phyloP scores from a whole-genome alignment of 371 early-diverging fungal genomes.

The Lichtheimia hyalospora region DNA sequence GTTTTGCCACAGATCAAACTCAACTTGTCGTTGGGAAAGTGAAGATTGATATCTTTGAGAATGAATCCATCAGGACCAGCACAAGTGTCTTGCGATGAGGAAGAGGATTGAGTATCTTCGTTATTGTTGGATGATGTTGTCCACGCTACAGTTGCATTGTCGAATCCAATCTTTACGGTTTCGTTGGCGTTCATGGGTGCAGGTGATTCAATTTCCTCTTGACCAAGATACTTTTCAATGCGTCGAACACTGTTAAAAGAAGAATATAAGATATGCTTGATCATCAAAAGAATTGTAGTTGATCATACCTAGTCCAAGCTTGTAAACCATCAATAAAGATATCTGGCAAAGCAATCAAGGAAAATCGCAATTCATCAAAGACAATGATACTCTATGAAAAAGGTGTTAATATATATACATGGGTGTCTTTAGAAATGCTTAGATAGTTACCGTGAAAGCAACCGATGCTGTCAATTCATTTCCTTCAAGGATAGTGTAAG shows the following conservation, averaged over 20 bases:
- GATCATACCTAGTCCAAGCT: slow-evolving; percentile 33
- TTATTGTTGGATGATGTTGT: slow-evolving; percentile 19
- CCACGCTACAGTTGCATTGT: slow-evolving; percentile 48
- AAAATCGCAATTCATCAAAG: slow-evolving; percentile 55
- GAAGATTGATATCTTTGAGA: slow-evolving; percentile 43
- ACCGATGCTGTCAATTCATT: slow-evolving; percentile 59
- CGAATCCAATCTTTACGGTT: slow-evolving; percentile 46
- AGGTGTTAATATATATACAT: background rate
- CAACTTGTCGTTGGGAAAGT: slow-evolving; percentile 60
- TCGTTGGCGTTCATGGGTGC: slow-evolving; percentile 33
- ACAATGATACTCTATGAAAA: slow-evolving; percentile 37
- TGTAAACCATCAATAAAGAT: slow-evolving; percentile 47
- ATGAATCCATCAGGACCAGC: slow-evolving; percentile 37
- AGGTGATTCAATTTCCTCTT: slow-evolving; percentile 64
- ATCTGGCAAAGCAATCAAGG: slow-evolving; percentile 60
- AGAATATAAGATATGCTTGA: background rate
- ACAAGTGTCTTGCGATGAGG: slow-evolving; percentile 5
- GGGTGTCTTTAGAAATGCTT: background rate
- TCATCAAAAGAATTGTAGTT: background rate
- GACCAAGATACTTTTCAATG: slow-evolving; percentile 72
- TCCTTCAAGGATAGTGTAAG: slow-evolving; percentile 59
- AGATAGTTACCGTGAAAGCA: slow-evolving; percentile 55
- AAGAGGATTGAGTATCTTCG: slow-evolving; percentile 19
- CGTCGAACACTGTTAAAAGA: slow-evolving; percentile 46
- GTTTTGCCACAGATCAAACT: slow-evolving; percentile 65